Percentiles rank a stretch among this genome's conserved stretches.
phyloP scores from a whole-genome alignment of 2,329 filamentous ascomycete species.

The Fusarium sp. region DNA sequence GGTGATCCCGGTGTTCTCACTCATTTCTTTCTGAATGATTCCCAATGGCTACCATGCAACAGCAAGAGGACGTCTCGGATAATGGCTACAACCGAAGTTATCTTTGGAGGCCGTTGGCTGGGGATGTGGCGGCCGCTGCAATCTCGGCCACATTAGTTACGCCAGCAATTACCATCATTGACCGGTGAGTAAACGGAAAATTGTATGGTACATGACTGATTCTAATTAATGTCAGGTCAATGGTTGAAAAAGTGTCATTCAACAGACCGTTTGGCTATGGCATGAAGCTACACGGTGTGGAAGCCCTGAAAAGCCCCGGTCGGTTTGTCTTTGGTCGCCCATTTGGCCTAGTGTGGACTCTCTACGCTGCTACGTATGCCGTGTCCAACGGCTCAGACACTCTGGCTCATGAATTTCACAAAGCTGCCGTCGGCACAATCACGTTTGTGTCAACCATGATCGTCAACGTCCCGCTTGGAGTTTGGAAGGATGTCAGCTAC shows the following conservation, averaged over 20 bases:
- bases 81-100: conserved; percentile 1
- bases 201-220: not conserved
- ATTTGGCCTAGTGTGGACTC: conserved; percentile 43
- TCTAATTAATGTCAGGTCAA: conserved; percentile 21
- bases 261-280: conserved; percentile 30
- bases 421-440: conserved; percentile 39
- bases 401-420: conserved; percentile 36
- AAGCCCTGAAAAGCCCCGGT: conserved; percentile 34
- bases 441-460: conserved; percentile 43
- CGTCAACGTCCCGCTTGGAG: conserved; percentile 46
- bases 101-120: conserved; percentile 33
- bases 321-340: conserved; percentile 40
- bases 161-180: conserved; percentile 43
- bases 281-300: conserved; percentile 17
- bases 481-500: conserved; percentile 46
- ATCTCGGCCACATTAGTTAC: conserved; percentile 44
- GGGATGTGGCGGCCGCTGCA: conserved; percentile 37
- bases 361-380: conserved; percentile 45
- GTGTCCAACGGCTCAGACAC: conserved; percentile 45
- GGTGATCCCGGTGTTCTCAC: not conserved
- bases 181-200: conserved; percentile 29
- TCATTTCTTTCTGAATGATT: too few species aligned
- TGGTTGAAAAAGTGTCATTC: conserved; percentile 39
- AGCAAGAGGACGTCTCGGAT: conserved; percentile 19
- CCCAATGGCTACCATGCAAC: conserved; percentile 21